Base-by-base conservation (phyloP, 345 rosid species). In the Aquilaria malaccensis region DNA sequence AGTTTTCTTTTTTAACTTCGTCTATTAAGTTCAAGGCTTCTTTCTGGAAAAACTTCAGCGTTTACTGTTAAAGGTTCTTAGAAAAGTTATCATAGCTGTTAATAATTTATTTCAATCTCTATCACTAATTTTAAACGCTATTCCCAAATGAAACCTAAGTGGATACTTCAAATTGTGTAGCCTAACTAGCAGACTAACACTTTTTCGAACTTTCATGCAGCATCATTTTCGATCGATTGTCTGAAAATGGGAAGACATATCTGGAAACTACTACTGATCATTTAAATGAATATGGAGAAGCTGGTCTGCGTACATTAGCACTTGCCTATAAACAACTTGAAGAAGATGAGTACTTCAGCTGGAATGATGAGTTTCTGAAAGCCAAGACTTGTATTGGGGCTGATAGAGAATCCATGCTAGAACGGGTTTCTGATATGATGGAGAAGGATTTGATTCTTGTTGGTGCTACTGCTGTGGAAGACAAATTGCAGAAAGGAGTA, bases 401-500 rank as follows among this genome's bases (percentile, higher is more conserved):
- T 55, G 87, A 85, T 46, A 81, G 95, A 76, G 92, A 82, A 56
- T 83, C 72, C 51, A 37, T 83, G 61, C 90, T 87, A 0, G 90
- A 87, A 71, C 74, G 68, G 69, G 85, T 81, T 59, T 78, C 88
- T 0, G 88, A 87, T 56, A 73, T 80, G 77, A 87, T 87, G 11
- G 97, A 90, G 64, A 83, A 77, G 60, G 87, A 90, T 65, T 59
- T 90, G 45, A 80, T 75, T 47, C 72, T 90, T 55, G 67, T 87
- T 13, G 97, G 97, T 55, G 95, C 75, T 56, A 77, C 72, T 33
- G 88, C 95, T 52, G 88, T 90, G 10, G 95, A 90, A 72, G 97
- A 87, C 80, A 90, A 85, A 66, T 71, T 90, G 63, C 97, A 87
- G 59, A 79, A 80, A 74, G 92, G 95, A 92, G 96, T 89, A 55